Evolutionary conservation across 2,329 filamentous ascomycete species (phyloP), one percentile per base, ranked within the genome.

Genomic region (Laburnicola sp.): DNA sequence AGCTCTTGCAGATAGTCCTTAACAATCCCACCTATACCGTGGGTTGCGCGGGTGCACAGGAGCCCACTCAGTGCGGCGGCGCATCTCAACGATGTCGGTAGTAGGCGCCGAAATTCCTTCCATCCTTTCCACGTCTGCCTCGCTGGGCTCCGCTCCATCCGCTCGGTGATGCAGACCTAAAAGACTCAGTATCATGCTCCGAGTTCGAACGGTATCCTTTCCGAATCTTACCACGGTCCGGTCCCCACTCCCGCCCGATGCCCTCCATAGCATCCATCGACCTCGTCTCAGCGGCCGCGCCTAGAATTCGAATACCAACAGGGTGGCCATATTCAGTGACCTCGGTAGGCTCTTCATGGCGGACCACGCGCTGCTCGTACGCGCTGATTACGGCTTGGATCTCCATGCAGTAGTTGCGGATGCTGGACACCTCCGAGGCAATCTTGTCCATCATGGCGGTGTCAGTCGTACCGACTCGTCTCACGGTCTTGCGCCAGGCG

Each of bases 361-460:
- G 4, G 1, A 38, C n/a, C 3, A 26, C 25, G 4, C 7, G 2
- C 16, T 28, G 34, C 35, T 50, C 48, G 22, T 32, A 23, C 21
- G 11, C 22, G 22, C 30, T 45, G 40, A 50, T 45, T 11, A 50
- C 5, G 10, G 26, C 27, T 22, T 45, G 40, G 9, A 50, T 30
- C 34, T 45, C 43, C 26, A 16, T 6, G 16, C 43, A 44, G 34
- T 35, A 40, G 8, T 34, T n/a, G 22, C 40, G 48, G 6, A 44
- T 41, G 9, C 21, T n/a, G 7, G 35, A 2, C 2, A 32, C 40
- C n/a, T 26, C 21, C 6, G 27, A 21, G 9, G 27, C 31, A 27
- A 45, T 27, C 26, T 11, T 10, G 9, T 9, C 26, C 8, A 34
- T 22, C 3, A 27, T 4, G 27, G n/a, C 25, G 26, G 26, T 11